Base-by-base conservation (phyloP, 495 filamentous ascomycete genomes). In the Thermochaetoides thermophila region DNA sequence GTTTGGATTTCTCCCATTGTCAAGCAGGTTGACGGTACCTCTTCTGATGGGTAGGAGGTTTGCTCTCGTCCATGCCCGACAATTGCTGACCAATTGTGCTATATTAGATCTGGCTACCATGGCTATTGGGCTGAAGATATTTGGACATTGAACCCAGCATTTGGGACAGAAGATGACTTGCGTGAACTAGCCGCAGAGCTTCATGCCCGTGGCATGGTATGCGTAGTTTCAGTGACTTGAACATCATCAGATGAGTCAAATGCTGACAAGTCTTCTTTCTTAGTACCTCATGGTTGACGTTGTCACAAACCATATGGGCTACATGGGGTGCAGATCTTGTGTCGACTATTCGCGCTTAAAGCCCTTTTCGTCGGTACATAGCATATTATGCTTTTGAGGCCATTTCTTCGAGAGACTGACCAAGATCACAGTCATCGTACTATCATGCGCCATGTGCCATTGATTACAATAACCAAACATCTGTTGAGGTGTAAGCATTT, bases 1-100 rank as follows among this genome's bases (percentile, higher is more conserved):
- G 72, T 86, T 29, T 87, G 81, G 82, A 89, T 86, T 33, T 79
- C 77, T 0, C 83, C 81, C 0, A 60, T 87, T 9, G 78, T 78
- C 12, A 54, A 60, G 24, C 70, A 84, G 35, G 45, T 83, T 11
- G 49, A 62, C 3, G 55, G 59, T 3, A 52, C 60, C 8, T 70
- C 65, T 8, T 33, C 44, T 0, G 64, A 75, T 36, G 73, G 74
- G 66, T 70, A 32, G 38, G 53, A 41, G 17, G 21, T 14, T 16
- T 13, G 7, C 19, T 13, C 10, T 13, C 20, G 3, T 10, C 13
- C 7, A 7, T 30, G 9, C 15, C 15, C 8, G 14, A 14, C 17
- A 14, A 11, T 14, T 34, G 21, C 33, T 41, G 14, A 34, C 17
- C 17, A 23, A 26, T 12, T 14, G 17, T 8, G 16, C n/a, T 5